These are phyloP conservation scores for Hygrocybe coccinea DNA, from an alignment of 768 basidiomycete genomes.

Conservation along the genomic window DNA sequence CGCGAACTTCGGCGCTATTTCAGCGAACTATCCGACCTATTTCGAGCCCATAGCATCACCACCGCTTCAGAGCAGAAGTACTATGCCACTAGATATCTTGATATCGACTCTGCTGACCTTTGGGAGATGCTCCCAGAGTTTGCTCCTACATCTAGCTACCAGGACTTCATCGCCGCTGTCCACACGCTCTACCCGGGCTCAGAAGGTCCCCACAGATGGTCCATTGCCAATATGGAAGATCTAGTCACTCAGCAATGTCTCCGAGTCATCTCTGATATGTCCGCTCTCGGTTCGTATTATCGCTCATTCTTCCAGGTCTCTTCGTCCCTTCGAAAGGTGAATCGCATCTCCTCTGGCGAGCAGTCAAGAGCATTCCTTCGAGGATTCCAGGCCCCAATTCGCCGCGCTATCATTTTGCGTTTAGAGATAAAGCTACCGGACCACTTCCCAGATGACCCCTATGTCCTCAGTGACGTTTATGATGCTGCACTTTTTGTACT, in stretches of 20 bases:
- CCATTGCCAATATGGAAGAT: constrained; percentile 18
- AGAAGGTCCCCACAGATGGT: constrained; percentile 15
- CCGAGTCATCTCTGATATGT: constrained; percentile 11
- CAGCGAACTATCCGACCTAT: constrained; percentile 12
- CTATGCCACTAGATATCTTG: constrained; percentile 12
- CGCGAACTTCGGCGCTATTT: constrained; percentile 18
- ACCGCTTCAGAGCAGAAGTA: constrained; percentile 14
- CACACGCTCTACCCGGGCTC: constrained; percentile 20
- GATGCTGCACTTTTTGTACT: neutral
- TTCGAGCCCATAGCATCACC: constrained; percentile 6
- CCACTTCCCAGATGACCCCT: constrained; percentile 15
- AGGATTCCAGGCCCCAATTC: constrained; percentile 7
- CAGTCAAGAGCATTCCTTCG: constrained; percentile 17
- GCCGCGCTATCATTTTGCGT: neutral
- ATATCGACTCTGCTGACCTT: constrained; percentile 13
- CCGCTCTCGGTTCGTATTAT: constrained; percentile 15
- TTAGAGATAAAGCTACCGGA: constrained; percentile 20
- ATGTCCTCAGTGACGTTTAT: neutral
- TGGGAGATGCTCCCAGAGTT: constrained; percentile 17
- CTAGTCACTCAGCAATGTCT: constrained; percentile 18
- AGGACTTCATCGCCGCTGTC: constrained; percentile 20
- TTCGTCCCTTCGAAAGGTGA: constrained; percentile 14
- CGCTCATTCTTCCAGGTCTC: constrained; percentile 19
- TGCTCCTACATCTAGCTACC: constrained; percentile 10
- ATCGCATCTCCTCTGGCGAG: constrained; percentile 14